Conservation (phyloP, 768 basidiomycete species). For the Hysterangium stoloniferum region DNA sequence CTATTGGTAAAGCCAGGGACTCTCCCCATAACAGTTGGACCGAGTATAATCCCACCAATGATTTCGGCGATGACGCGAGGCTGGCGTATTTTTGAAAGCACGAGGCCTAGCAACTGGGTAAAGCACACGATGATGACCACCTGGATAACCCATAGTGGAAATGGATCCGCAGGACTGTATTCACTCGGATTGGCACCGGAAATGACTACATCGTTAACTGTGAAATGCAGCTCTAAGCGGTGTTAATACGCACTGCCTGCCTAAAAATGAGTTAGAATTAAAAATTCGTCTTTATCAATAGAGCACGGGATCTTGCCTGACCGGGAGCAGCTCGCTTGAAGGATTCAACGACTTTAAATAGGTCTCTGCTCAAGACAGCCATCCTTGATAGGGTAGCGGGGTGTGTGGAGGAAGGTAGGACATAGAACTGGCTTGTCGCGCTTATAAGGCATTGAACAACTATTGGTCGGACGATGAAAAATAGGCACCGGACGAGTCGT, state of each 20-base stretch:
- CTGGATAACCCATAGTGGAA: slow-evolving; percentile 73
- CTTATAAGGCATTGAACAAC: no score
- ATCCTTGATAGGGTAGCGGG: no score
- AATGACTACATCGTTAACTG: slow-evolving; percentile 46
- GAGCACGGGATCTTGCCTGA: slow-evolving; percentile 31
- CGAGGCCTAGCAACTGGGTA: slow-evolving; percentile 62
- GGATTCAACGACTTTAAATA: slow-evolving; percentile 20
- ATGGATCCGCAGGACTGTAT: slow-evolving; percentile 59
- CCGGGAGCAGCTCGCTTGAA: slow-evolving; percentile 41
- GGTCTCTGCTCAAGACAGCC: slow-evolving; percentile 38
- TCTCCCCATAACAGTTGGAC: slow-evolving; percentile 44
- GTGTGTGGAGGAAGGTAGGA: no score
- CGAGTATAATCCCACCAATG: slow-evolving; percentile 82
- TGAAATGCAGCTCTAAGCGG: slow-evolving; percentile 4
- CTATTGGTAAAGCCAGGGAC: slow-evolving; percentile 58
- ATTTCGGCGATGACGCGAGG: slow-evolving; percentile 94
- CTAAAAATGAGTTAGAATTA: background rate
- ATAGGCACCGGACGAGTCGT: no score
- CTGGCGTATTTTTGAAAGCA: slow-evolving; percentile 66
- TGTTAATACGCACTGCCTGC: slow-evolving; percentile 6
- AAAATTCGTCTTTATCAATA: background rate
- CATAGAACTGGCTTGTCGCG: no score
- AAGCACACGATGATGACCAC: slow-evolving; percentile 78
- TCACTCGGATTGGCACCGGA: slow-evolving; percentile 63
- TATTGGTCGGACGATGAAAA: no score